Base-by-base conservation (phyloP, 352 stramenopile genomes). In the Globisporangium nagaii region DNA sequence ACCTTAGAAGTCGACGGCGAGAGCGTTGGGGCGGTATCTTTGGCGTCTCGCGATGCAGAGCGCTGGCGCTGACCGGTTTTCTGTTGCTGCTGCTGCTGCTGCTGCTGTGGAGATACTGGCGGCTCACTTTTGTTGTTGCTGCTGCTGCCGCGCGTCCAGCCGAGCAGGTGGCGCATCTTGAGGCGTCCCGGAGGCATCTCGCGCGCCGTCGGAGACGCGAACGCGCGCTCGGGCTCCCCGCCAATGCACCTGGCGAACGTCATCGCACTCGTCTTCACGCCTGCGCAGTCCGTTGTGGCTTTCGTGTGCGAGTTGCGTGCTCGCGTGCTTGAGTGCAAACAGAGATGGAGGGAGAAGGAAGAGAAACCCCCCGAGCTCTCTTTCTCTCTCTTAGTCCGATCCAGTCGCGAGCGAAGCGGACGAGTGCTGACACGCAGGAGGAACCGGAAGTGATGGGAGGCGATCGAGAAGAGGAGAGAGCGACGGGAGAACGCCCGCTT, bases 191-290 rank as follows among this genome's bases (percentile, higher is more conserved):
- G 58, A 2, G 62, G 59, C 22, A 73, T 58, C 17, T 78, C 66
- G 25, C 48, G 66, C 19, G 69, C 34, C 27, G 70, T 61, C 52
- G 60, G 53, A 22, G 67, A 63, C 60, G 60, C 73, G 37, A 67
- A 79, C 56, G 78, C 75, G 53, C 67, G 53, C 44, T 84, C 75
- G 44, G 74, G 61, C 35, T 84, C 73, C 19, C 68, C 74, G 56
- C 70, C 64, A 24, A 82, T 73, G 56, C 73, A 84, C 49, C 68
- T 63, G 53, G 62, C 60, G 66, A 84, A 79, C 51, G 73, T 68
- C 74, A 84, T 84, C 45, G 32, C 34, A 19, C n/a, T 25, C 37
- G 22, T 17, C 37, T 43, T 43, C 19, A 25, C n/a, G 37, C 19
- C 37, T 10, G 17, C 7, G 37, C 8, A 19, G 15, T 43, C 17